A percentile compares a stretch with the other conserved stretches of the same genome.
Conservation (phyloP, 306 rosid genomes). For the Fragaria vesca region DNA sequence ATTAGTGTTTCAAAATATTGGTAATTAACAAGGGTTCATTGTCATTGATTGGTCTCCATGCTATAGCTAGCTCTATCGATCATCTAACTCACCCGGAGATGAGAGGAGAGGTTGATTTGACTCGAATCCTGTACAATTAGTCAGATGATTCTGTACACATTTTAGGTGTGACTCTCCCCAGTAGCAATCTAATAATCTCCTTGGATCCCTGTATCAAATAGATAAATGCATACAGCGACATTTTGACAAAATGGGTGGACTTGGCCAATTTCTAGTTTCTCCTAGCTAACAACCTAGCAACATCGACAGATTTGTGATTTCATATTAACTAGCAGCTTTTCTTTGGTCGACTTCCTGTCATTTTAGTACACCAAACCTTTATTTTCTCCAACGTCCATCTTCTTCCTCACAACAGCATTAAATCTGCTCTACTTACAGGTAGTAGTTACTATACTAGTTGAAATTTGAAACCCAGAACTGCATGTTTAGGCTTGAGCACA, state of each 20-base stretch:
- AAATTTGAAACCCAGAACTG: not conserved
- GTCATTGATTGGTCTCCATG: not conserved
- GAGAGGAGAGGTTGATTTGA: not conserved
- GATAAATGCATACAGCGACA: not conserved
- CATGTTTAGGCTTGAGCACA: not conserved
- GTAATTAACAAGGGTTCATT: not conserved
- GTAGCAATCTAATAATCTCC: not conserved
- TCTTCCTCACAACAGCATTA: not conserved
- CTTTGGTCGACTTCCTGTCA: not conserved
- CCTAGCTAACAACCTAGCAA: not conserved
- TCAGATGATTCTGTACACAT: not conserved
- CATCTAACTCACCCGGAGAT: not conserved
- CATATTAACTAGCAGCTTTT: not conserved
- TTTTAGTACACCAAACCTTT: not conserved
- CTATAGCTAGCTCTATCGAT: not conserved
- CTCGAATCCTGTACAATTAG: not conserved
- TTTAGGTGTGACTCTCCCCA: not conserved
- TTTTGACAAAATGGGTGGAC: not conserved
- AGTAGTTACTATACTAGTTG: not conserved
- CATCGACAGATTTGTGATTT: not conserved
- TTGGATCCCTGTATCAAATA: not conserved
- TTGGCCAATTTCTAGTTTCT: not conserved
- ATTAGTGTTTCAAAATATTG: not conserved
- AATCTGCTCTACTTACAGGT: not conserved
- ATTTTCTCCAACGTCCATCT: not conserved